A percentile compares a stretch with the other conserved stretches of the same genome.
Evolutionary conservation across 192 early-diverging fungal species (phyloP).

Genomic region (Coemansia sp.): DNA sequence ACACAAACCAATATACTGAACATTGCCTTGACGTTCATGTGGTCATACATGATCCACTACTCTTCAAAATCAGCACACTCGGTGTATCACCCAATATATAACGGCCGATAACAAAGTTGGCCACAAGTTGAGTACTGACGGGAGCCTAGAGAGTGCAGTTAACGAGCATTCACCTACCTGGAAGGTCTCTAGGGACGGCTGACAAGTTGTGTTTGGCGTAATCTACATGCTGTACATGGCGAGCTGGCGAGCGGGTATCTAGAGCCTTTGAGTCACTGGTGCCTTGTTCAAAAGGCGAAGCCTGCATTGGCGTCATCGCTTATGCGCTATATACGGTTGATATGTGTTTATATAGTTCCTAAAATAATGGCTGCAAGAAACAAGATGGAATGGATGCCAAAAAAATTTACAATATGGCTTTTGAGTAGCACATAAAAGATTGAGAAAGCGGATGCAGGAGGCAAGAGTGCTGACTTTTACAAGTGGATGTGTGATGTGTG

Average conservation of each 20-base stretch:
- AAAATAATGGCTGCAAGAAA: no score
- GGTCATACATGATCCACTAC: neutral
- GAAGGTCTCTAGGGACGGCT: constrained; percentile 22
- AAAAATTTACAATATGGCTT: neutral
- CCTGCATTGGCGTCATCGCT: neutral
- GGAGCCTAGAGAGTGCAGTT: neutral
- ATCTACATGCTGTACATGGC: constrained; percentile 15
- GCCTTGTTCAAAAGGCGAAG: neutral
- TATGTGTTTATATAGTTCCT: neutral
- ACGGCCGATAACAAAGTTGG: neutral
- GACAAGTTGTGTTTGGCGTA: constrained; percentile 23
- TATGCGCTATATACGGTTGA: neutral
- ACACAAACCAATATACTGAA: neutral
- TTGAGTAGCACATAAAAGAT: neutral
- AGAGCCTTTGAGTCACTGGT: neutral
- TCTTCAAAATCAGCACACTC: neutral
- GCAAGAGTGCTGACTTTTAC: neutral
- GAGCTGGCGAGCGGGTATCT: neutral
- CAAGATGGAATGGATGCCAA: no score
- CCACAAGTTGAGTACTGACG: no score
- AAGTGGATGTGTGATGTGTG: no score
- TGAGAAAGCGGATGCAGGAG: neutral
- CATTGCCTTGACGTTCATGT: neutral
- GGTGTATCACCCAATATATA: neutral
- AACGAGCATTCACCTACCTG: constrained; percentile 27